These are phyloP conservation scores for Cryptosporidium ryanae DNA, from an alignment of 169 alveolate genomes.

Conservation along the genomic window DNA sequence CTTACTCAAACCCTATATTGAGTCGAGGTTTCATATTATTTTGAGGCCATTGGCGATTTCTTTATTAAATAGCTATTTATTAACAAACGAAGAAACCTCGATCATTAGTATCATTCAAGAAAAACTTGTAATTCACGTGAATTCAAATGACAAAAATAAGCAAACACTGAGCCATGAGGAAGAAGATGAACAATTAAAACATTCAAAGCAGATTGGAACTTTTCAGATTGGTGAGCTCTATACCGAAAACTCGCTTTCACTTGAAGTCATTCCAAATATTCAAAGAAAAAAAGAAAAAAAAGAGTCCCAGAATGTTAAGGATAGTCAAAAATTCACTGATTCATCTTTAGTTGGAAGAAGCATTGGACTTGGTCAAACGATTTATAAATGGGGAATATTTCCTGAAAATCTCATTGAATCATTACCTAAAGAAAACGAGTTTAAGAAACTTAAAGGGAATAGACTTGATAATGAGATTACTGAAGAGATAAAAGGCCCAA, in stretches of 20 bases:
- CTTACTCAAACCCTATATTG: conserved; percentile 23
- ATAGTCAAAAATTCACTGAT: conserved; percentile 3
- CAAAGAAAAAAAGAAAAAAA: neutral
- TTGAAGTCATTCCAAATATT: conserved; percentile 26
- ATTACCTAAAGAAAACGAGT: conserved; percentile 30
- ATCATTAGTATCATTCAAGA: conserved; percentile 42
- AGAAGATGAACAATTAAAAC: neutral
- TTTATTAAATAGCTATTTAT: conserved; percentile 9
- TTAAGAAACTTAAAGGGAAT: conserved; percentile 7
- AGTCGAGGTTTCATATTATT: conserved; percentile 36
- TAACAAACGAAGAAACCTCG: conserved; percentile 22
- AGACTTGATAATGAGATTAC: conserved; percentile 62
- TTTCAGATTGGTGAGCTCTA: conserved; percentile 61
- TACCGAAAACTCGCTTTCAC: conserved; percentile 18
- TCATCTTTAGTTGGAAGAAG: conserved; percentile 28
- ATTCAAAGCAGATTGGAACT: neutral
- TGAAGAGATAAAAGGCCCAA: conserved; percentile 28
- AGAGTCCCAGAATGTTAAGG: neutral
- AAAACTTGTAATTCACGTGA: neutral
- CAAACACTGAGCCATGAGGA: no score
- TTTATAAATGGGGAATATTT: conserved; percentile 40
- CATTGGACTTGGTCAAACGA: neutral
- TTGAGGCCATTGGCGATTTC: conserved; percentile 41
- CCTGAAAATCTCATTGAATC: conserved; percentile 52
- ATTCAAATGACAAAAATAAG: neutral